Evolutionary conservation across 1,139 yeast species (phyloP).

Genomic region (Kodamaea anthophila): DNA sequence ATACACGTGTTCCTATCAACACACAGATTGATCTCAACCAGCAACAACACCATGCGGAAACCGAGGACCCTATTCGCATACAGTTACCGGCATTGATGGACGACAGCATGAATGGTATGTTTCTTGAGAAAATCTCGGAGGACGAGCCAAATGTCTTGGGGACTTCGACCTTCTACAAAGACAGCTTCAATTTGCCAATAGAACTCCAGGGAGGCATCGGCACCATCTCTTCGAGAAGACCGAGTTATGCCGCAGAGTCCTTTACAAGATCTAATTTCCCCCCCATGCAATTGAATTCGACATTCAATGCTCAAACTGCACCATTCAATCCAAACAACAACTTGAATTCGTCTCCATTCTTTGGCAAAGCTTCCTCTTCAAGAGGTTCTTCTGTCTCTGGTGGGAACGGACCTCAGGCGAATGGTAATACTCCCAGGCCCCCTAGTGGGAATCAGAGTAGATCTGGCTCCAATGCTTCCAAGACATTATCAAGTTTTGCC

Average conservation of each 20-base stretch:
- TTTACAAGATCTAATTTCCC: slow-evolving; percentile 33
- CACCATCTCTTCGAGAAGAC: slow-evolving; percentile 56
- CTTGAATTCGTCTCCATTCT: slow-evolving; percentile 9
- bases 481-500: slow-evolving; percentile 13
- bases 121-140: slow-evolving; percentile 23
- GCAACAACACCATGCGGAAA: not conserved
- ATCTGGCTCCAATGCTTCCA: slow-evolving; percentile 8
- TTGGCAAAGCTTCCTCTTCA: slow-evolving; percentile 5
- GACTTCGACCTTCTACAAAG: slow-evolving; percentile 9
- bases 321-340: slow-evolving; percentile 3
- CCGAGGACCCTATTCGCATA: slow-evolving; percentile 1
- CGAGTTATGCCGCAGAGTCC: slow-evolving; percentile 59
- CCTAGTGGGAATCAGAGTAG: slow-evolving; percentile 4
- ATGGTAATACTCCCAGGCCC: slow-evolving; percentile 4
- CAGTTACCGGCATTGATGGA: slow-evolving; percentile 5
- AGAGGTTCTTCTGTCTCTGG: slow-evolving; percentile 16
- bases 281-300: slow-evolving; percentile 8
- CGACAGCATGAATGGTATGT: slow-evolving; percentile 18
- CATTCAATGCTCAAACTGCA: slow-evolving; percentile 7
- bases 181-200: slow-evolving; percentile 44
- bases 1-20: slow-evolving; percentile 1
- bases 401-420: slow-evolving; percentile 13
- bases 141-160: slow-evolving; percentile 2
- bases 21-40: not conserved
- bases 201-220: slow-evolving; percentile 64